Percentiles rank a stretch among this genome's conserved stretches.
Conservation (phyloP, 495 filamentous ascomycete species). For the Aspergillus funiculosus region DNA sequence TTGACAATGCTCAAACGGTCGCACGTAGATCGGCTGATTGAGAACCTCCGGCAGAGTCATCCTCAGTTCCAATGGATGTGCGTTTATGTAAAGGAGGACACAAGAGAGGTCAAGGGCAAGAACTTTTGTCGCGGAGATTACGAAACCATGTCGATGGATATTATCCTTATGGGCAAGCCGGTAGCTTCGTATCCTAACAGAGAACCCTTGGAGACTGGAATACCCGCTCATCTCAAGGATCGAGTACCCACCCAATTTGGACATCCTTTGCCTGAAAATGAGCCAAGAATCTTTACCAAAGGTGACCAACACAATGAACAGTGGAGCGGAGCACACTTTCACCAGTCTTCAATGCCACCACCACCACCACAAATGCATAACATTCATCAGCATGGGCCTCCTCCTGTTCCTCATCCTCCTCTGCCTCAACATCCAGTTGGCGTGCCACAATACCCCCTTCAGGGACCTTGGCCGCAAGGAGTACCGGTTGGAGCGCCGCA, state of each 20-base stretch:
- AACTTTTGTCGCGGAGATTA: slow-evolving; percentile 26
- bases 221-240: neutral
- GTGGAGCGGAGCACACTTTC: slow-evolving; percentile 1
- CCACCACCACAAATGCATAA: neutral
- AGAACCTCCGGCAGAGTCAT: slow-evolving; percentile 24
- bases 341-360: neutral
- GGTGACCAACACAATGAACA: neutral
- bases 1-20: slow-evolving; percentile 24
- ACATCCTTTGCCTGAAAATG: neutral
- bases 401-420: neutral
- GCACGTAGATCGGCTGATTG: slow-evolving; percentile 33
- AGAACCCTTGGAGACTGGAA: slow-evolving; percentile 13
- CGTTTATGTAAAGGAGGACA: slow-evolving; percentile 33
- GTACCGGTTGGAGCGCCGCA: slow-evolving; percentile 5
- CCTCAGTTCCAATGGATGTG: slow-evolving; percentile 32
- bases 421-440: slow-evolving; percentile 1
- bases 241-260: neutral
- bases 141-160: slow-evolving; percentile 32
- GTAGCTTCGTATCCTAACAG: neutral
- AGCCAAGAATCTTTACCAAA: slow-evolving; percentile 1
- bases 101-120: slow-evolving; percentile 23
- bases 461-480: slow-evolving; percentile 8
- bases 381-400: slow-evolving; percentile 9
- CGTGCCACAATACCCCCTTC: neutral
- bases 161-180: slow-evolving; percentile 33